These are phyloP conservation scores for Arachis hypogaea DNA, from an alignment of 306 rosid species.

Conservation along the genomic window DNA sequence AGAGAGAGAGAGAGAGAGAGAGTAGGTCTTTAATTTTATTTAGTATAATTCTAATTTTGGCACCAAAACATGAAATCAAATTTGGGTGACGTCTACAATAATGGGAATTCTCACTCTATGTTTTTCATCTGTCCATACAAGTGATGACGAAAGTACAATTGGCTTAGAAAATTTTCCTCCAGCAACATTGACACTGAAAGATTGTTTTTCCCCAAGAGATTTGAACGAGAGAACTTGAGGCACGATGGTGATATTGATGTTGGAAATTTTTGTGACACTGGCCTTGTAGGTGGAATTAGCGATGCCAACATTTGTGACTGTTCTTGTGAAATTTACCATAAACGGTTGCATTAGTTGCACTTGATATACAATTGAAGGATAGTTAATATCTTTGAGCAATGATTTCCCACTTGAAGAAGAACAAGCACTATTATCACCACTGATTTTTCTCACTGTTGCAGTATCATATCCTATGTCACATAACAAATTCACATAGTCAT, in stretches of 20 bases:
- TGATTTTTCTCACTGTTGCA: background rate
- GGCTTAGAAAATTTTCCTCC: background rate
- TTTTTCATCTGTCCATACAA: constrained; percentile 49
- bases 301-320: constrained; percentile 18
- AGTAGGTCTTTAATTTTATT: background rate
- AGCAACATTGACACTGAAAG: constrained; percentile 39
- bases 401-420: background rate
- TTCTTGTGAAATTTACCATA: background rate
- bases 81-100: background rate
- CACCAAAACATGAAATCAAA: background rate
- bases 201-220: constrained; percentile 40
- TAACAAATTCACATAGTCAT: background rate
- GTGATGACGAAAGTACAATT: constrained; percentile 7
- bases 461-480: background rate
- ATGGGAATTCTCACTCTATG: constrained; percentile 49
- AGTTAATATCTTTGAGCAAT: background rate
- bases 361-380: background rate
- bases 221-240: constrained; percentile 46
- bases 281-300: constrained; percentile 39
- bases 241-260: constrained; percentile 28
- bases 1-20: too few relatives aligned
- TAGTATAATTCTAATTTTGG: too few relatives aligned
- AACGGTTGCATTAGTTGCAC: background rate
- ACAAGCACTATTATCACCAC: background rate
- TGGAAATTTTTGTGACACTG: background rate